Percentiles rank a stretch among this genome's conserved stretches.
Conservation (phyloP, 1,284 basidiomycete genomes). For the Ceratobasidium sp. region DNA sequence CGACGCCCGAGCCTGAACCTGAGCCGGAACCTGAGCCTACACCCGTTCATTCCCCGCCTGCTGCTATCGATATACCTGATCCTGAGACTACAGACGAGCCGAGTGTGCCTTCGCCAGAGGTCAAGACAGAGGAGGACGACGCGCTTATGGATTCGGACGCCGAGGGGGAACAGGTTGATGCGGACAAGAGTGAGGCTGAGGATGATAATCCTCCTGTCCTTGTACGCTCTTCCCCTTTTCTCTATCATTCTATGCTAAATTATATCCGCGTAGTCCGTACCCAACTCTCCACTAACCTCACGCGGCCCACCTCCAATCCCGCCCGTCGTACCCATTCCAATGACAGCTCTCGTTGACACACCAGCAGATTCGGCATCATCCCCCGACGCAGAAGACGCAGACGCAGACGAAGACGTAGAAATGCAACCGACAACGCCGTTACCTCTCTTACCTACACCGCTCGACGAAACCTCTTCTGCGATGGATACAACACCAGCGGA, state of each 20-base stretch:
- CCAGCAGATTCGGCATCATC: not conserved
- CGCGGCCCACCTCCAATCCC: not conserved
- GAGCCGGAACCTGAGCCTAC: constrained; percentile 5
- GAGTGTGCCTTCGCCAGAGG: constrained; percentile 6
- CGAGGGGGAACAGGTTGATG: not conserved
- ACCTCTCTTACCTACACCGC: not conserved
- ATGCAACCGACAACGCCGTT: not conserved
- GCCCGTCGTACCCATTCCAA: not conserved
- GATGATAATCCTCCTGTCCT: not conserved
- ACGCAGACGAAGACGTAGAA: constrained; percentile 24
- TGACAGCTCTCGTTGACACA: not conserved
- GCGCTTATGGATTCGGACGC: constrained; percentile 20
- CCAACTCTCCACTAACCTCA: not conserved
- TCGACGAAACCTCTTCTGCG: not conserved
- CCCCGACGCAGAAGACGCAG: constrained; percentile 2
- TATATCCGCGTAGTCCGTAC: no score
- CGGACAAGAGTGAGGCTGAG: constrained; percentile 2
- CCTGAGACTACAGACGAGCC: not conserved
- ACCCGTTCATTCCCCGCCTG: not conserved
- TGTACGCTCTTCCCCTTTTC: not conserved
- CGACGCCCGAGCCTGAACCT: constrained; percentile 13
- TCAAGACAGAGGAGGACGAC: constrained; percentile 31
- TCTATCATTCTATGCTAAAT: no score
- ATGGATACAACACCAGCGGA: not conserved
- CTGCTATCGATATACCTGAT: not conserved